Percentiles rank a stretch among this genome's conserved stretches.
phyloP scores from a whole-genome alignment of 2,329 filamentous ascomycete genomes.

The Cercospora beticola region DNA sequence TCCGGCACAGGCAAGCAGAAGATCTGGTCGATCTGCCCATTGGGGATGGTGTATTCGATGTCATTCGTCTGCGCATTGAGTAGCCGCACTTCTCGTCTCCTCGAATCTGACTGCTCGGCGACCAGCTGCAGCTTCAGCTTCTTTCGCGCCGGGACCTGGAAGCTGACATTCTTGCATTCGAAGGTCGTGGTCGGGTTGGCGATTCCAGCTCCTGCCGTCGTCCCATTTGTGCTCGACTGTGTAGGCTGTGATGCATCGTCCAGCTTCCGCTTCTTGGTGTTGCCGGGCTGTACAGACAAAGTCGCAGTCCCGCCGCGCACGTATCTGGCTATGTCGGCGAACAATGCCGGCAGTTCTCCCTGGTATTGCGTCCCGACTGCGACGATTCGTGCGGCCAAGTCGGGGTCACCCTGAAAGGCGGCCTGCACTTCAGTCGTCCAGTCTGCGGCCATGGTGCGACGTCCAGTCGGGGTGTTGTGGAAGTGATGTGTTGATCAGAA shows the following conservation, averaged over 20 bases:
- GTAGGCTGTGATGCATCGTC: conserved; percentile 38
- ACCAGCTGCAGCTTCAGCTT: conserved; percentile 62
- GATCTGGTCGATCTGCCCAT: conserved; percentile 56
- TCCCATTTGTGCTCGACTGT: conserved; percentile 13
- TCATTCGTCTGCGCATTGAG: conserved; percentile 31
- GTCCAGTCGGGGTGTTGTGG: neutral
- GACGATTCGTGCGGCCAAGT: conserved; percentile 23
- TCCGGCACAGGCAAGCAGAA: conserved; percentile 64
- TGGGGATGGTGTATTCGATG: conserved; percentile 48
- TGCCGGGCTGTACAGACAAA: conserved; percentile 6
- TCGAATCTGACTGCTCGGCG: conserved; percentile 30
- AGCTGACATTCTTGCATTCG: conserved; percentile 57
- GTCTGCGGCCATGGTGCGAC: conserved; percentile 3
- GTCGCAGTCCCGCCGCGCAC: conserved; percentile 33
- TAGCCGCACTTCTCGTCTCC: conserved; percentile 30
- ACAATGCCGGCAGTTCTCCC: conserved; percentile 38
- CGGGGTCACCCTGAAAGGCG: conserved; percentile 22
- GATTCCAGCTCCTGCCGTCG: conserved; percentile 23
- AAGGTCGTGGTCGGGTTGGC: conserved; percentile 40
- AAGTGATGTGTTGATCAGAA: neutral
- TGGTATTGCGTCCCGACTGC: conserved; percentile 21
- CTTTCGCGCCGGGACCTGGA: conserved; percentile 62
- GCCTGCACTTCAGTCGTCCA: conserved; percentile 20
- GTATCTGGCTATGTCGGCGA: conserved; percentile 52
- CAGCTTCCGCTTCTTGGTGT: conserved; percentile 52